phyloP scores from a whole-genome alignment of 495 filamentous ascomycete species.

The Podospora australis region DNA sequence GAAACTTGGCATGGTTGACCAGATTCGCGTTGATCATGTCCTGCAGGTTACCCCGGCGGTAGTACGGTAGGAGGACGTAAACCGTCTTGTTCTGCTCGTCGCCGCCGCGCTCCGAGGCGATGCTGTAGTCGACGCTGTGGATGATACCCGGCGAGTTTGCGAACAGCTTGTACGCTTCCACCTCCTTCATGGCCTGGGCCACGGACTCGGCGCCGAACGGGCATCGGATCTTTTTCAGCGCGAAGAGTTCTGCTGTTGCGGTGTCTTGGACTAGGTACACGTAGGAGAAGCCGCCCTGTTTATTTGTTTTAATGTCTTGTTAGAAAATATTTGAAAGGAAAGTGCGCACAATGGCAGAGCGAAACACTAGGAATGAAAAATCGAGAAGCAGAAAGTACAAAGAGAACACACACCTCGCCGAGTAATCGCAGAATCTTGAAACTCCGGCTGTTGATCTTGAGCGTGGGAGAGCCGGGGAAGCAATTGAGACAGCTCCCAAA shows the following conservation, averaged over 20 bases:
- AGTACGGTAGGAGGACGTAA: constrained; percentile 93
- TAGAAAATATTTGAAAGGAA: no score
- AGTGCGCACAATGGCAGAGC: no score
- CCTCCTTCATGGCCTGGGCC: constrained; percentile 86
- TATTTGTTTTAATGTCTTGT: no score
- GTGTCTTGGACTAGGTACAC: constrained; percentile 95
- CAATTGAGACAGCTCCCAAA: constrained; percentile 91
- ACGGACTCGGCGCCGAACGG: constrained; percentile 97
- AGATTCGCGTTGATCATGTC: constrained; percentile 98
- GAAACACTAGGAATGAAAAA: no score
- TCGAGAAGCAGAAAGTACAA: no score
- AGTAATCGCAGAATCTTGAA: constrained; percentile 93
- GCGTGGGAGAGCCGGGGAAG: constrained; percentile 84
- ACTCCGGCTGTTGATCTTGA: constrained; percentile 90
- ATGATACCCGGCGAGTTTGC: constrained; percentile 78
- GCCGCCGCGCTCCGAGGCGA: constrained; percentile 42
- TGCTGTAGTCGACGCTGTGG: constrained; percentile 76
- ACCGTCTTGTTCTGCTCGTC: constrained; percentile 73
- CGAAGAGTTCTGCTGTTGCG: constrained; percentile 70
- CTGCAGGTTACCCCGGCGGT: constrained; percentile 87
- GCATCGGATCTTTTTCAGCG: constrained; percentile 95
- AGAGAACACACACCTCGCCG: constrained; percentile 89
- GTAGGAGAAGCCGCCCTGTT: constrained; percentile 90
- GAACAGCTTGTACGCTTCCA: constrained; percentile 93
- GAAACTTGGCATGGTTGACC: constrained; percentile 92